Evolutionary conservation across 1,139 yeast species (phyloP), one percentile per base, ranked within the genome.

Genomic region (Saccharomyces hybrid): DNA sequence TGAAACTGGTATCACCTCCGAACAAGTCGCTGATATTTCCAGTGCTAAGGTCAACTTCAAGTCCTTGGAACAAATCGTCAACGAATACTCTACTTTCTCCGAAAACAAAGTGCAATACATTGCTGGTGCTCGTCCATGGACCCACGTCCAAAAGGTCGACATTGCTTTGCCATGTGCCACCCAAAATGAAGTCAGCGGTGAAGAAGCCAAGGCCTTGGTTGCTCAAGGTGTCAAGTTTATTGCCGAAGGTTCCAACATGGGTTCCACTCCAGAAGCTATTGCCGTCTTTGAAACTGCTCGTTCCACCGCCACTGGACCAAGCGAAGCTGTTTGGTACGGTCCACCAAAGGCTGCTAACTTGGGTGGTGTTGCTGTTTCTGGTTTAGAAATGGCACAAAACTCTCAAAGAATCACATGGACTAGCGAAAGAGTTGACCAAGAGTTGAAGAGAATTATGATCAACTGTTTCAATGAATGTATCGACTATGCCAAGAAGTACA

Each of bases 161-260:
- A 84, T 93, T 75, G 99, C 98, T 56, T 82, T 93, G 71, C 99
- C 99, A 72, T 88, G 89, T 76, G 99, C 99, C 60, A 93, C 99
- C 61, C 98, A 93, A 79, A 93, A 93, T 76, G 99, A 93, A 80
- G 91, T 93, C 64, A 84, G 95, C 65, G 97, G 93, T 69, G 96
- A 85, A 63, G 99, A 93, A 80, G 99, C 99, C 62, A 84, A 86
- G 79, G 90, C 91, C 68, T 83, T 93, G 71, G 84, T 91, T 64
- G 91, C 87, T 65, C 86, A 93, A 64, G 98, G 98, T 69, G 84
- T 87, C 76, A 87, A 86, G 77, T 91, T 75, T 79, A 83, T 93
- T 71, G 98, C 99, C 67, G 99, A 93, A 81, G 99, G 99, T 72
- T 93, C 98, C 71, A 93, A 93, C 79, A 93, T 93, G 99, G 98